These are phyloP conservation scores for Boletellus ananas DNA, from an alignment of 768 basidiomycete species.

Conservation along the genomic window DNA sequence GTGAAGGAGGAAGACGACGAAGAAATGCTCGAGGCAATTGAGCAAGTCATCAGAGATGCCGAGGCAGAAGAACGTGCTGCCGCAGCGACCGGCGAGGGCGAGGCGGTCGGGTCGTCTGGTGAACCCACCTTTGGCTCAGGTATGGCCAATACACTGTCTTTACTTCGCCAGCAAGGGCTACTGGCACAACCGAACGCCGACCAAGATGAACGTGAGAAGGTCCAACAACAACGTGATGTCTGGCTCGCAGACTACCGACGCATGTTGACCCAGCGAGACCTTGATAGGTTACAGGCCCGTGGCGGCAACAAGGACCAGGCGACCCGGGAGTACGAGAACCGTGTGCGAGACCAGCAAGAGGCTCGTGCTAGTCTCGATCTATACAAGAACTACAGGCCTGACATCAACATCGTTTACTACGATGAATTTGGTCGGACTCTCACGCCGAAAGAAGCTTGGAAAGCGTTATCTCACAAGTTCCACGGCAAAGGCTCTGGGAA, in stretches of 20 bases:
- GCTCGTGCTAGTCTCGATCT: constrained; percentile 74
- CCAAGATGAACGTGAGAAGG: constrained; percentile 68
- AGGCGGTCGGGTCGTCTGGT: constrained; percentile 54
- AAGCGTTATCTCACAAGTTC: constrained; percentile 95
- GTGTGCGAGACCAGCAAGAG: constrained; percentile 87
- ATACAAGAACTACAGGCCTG: constrained; percentile 95
- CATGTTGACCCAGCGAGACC: constrained; percentile 71
- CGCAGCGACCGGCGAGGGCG: constrained; percentile 30
- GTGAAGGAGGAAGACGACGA: constrained; percentile 80
- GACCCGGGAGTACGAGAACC: constrained; percentile 92
- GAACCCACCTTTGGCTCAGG: constrained; percentile 83
- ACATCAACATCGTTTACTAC: constrained; percentile 93
- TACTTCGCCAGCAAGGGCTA: constrained; percentile 91
- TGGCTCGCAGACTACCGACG: constrained; percentile 88
- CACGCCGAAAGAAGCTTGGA: constrained; percentile 97
- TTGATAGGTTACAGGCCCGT: constrained; percentile 71
- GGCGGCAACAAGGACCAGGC: constrained; percentile 89
- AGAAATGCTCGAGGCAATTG: constrained; percentile 75
- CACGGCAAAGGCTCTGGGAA: constrained; percentile 96
- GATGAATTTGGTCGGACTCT: constrained; percentile 90
- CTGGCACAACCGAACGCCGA: constrained; percentile 63
- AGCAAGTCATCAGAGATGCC: constrained; percentile 59
- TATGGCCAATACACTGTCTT: constrained; percentile 82
- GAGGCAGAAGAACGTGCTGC: constrained; percentile 51
- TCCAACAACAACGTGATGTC: constrained; percentile 79